phyloP scores from a whole-genome alignment of 2,329 filamentous ascomycete species.

The Aspergillus udagawae region DNA sequence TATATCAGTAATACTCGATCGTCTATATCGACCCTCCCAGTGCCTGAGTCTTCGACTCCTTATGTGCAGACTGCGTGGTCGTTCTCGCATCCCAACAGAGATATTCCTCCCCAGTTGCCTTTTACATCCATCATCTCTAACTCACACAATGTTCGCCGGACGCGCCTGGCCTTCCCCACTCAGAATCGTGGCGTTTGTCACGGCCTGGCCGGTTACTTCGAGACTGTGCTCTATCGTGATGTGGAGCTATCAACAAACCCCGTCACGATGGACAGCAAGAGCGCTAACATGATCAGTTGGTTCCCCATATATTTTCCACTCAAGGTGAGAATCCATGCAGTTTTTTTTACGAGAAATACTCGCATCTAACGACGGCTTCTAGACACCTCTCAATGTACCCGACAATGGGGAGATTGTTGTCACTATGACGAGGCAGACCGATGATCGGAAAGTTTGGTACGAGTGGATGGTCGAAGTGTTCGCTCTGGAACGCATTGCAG shows the following conservation, averaged over 20 bases:
- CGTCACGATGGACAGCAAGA: conserved; percentile 86
- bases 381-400: conserved; percentile 83
- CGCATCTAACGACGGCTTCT: neutral
- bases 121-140: conserved; percentile 61
- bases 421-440: conserved; percentile 93
- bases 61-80: conserved; percentile 43
- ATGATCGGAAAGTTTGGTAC: conserved; percentile 96
- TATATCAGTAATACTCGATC: conserved; percentile 20
- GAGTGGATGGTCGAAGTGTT: conserved; percentile 94
- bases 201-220: conserved; percentile 90
- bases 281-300: conserved; percentile 98
- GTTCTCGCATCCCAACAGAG: conserved; percentile 40
- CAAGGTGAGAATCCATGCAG: conserved; percentile 59
- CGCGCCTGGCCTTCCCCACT: conserved; percentile 73
- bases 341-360: neutral
- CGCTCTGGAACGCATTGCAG: conserved; percentile 32
- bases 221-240: conserved; percentile 82
- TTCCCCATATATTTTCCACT: conserved; percentile 98
- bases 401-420: conserved; percentile 81
- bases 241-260: conserved; percentile 92
- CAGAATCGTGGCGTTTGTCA: conserved; percentile 78
- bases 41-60: conserved; percentile 32
- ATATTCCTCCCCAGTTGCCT: conserved; percentile 31
- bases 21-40: conserved; percentile 26
- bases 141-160: conserved; percentile 83